Base-by-base conservation (phyloP, 108 stramenopile species). In the Chaetoceros muelleri region DNA sequence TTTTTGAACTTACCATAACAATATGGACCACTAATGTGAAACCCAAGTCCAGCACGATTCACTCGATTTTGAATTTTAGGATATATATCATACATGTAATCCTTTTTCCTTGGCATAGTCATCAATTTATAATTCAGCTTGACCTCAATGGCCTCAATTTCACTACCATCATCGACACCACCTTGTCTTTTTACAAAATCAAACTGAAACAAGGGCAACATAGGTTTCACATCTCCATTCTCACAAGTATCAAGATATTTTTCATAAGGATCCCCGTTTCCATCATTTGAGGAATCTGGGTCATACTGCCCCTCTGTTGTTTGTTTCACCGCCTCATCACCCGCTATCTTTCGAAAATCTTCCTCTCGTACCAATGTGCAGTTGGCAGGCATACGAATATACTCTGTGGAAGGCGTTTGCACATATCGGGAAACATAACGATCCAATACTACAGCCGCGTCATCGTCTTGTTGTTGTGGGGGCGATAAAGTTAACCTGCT, bases 211-310 rank as follows among this genome's bases (percentile, higher is more conserved):
- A 51, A 3, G 3, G 64, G 64, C 10, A 65, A 26, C 26, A 65
- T 27, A 22, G 64, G 64, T 44, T 53, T 40, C 2, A 65, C 22
- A 49, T 65, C 24, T 23, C 56, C 55, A 65, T 58, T 1, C 2
- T 19, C 64, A 48, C 62, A 64, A 2, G 62, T 45, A 18, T 57
- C 20, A 2, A 2, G 1, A 29, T 56, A 29, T 19, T 19, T 17
- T 28, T 7, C 25, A 44, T 65, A 60, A 16, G 69, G 56, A 64
- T 62, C 55, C 25, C 47, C 44, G 57, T 48, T 48, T 19, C 40
- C 40, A 16, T 47, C 30, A 1, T 3, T 21, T 17, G 16, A 13
- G 18, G 62, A 50, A 25, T 57, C 22, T 40, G 8, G 5, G 5
- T 5, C 13, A 40, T 40, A 40, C 40, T 65, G 64, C 1, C 23